A percentile compares a stretch with the other conserved stretches of the same genome.
Conservation (phyloP, 352 stramenopile genomes). For the Phytopythium chamaehyphon region DNA sequence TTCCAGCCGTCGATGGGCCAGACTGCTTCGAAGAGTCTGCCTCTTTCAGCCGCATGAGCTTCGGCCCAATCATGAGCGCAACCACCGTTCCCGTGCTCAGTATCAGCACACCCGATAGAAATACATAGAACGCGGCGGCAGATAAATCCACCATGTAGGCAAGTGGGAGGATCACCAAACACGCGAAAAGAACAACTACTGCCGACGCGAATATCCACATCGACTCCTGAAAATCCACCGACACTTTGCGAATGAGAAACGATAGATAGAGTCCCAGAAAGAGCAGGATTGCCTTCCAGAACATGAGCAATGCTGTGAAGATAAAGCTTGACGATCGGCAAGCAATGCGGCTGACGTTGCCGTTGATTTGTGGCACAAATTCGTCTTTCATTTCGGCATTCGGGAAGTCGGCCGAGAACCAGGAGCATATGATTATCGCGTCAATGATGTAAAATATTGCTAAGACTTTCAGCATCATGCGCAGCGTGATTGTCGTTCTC, state of each 20-base stretch:
- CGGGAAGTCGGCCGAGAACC: constrained; percentile 32
- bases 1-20: neutral
- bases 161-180: constrained; percentile 42
- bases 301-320: constrained; percentile 46
- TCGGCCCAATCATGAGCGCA: constrained; percentile 38
- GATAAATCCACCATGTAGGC: constrained; percentile 42
- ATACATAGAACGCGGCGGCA: constrained; percentile 31
- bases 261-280: constrained; percentile 39
- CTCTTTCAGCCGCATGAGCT: constrained; percentile 31
- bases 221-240: constrained; percentile 59
- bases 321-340: constrained; percentile 47
- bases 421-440: constrained; percentile 29
- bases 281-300: constrained; percentile 53
- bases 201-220: constrained; percentile 58
- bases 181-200: constrained; percentile 40
- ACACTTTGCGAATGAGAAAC: constrained; percentile 62
- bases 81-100: constrained; percentile 34
- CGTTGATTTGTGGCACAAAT: constrained; percentile 18
- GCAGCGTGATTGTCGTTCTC: constrained; percentile 25
- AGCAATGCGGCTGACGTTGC: constrained; percentile 19
- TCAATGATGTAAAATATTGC: constrained; percentile 29
- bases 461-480: constrained; percentile 38
- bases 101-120: constrained; percentile 22
- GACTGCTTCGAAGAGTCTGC: constrained; percentile 5
- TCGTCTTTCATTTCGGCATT: constrained; percentile 13